These are phyloP conservation scores for Zoysia pacifica DNA, from an alignment of 176 grass and related monocot species.

Conservation along the genomic window DNA sequence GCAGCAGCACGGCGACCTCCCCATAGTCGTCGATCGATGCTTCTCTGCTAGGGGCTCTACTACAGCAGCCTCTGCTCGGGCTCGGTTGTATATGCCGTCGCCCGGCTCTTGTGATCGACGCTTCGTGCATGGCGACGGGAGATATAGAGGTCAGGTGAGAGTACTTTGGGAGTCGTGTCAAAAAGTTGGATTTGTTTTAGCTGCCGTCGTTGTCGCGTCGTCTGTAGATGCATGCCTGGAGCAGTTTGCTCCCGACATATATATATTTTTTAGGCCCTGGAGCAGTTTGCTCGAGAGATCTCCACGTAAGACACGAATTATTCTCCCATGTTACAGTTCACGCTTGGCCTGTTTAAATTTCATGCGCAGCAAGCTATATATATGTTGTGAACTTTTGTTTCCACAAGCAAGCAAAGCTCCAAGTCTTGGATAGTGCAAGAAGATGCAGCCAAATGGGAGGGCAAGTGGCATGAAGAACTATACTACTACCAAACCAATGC, in stretches of 20 bases:
- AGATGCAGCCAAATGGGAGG: not conserved
- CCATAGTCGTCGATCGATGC: slow-evolving; percentile 27
- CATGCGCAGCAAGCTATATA: not conserved
- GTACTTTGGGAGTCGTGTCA: not conserved
- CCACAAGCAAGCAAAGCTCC: not conserved
- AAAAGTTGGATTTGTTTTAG: not conserved
- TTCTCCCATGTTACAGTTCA: slow-evolving; percentile 35
- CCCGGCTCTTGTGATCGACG: not conserved
- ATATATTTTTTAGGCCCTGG: not conserved
- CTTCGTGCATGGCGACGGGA: not conserved
- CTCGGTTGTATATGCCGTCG: not conserved
- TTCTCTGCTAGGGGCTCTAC: no score
- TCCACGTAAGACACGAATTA: slow-evolving; percentile 40
- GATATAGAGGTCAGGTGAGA: no score
- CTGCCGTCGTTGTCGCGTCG: not conserved
- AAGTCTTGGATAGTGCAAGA: not conserved
- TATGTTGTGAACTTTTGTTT: not conserved
- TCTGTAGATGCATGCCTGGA: not conserved
- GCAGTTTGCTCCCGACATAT: no score
- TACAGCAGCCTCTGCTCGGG: no score
- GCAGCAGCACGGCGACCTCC: slow-evolving; percentile 69
- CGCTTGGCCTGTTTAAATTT: slow-evolving; percentile 3
- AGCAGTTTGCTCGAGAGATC: slow-evolving; percentile 27
- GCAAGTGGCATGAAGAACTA: not conserved
- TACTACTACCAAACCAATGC: no score